These are phyloP conservation scores for Fusarium lyarnte DNA, from an alignment of 2,329 filamentous ascomycete genomes.

Conservation along the genomic window DNA sequence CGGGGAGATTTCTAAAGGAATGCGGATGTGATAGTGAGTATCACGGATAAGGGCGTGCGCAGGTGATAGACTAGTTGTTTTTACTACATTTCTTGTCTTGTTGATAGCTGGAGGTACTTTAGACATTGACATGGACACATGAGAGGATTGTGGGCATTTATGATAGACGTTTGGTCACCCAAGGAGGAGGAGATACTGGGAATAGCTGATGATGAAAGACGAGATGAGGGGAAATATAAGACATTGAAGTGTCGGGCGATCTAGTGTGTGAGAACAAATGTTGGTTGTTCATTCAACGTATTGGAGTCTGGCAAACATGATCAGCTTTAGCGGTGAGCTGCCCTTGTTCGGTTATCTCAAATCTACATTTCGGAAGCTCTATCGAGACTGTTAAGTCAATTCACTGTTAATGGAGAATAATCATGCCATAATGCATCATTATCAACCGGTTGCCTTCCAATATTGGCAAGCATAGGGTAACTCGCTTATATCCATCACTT, in stretches of 20 bases:
- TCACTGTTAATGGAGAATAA: background rate
- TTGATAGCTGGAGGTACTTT: slow-evolving; percentile 23
- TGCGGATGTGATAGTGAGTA: slow-evolving; percentile 11
- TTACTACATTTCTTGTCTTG: slow-evolving; percentile 21
- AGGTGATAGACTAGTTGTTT: slow-evolving; percentile 25
- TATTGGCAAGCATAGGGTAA: background rate
- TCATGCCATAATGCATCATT: background rate
- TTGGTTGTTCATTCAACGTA: no score
- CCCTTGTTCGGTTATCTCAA: background rate
- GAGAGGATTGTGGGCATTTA: slow-evolving; percentile 30
- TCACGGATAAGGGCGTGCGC: slow-evolving; percentile 12
- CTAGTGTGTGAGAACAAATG: background rate
- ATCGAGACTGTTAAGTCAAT: background rate
- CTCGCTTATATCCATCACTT: background rate
- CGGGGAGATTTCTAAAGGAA: slow-evolving; percentile 15
- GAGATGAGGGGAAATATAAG: background rate
- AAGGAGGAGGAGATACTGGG: background rate
- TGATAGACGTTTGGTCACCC: slow-evolving; percentile 40
- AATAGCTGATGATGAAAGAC: background rate
- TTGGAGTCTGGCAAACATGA: background rate
- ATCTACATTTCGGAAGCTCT: background rate
- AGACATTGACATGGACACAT: slow-evolving; percentile 37
- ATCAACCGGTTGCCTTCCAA: background rate
- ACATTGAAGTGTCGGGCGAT: background rate
- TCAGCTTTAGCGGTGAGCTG: background rate